phyloP scores from a whole-genome alignment of 2,329 filamentous ascomycete genomes.

The Epichloe coenophiala region DNA sequence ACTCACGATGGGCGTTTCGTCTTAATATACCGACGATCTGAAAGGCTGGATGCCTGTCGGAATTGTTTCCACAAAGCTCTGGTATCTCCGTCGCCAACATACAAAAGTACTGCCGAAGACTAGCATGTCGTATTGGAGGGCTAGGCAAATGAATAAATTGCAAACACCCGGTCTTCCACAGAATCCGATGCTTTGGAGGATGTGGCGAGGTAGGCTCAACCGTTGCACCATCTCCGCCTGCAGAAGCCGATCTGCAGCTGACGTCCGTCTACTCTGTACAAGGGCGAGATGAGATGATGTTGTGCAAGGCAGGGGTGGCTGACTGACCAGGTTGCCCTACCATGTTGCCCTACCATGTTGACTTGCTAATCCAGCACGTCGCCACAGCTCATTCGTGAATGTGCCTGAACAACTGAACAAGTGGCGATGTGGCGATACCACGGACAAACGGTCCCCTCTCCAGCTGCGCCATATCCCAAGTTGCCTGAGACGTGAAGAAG shows the following conservation, averaged over 20 bases:
- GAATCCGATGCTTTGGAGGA: not conserved
- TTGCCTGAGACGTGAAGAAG: not conserved
- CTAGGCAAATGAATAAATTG: not conserved
- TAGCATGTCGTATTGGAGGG: not conserved
- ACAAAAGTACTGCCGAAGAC: not conserved
- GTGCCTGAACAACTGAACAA: not conserved
- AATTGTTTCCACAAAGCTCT: not conserved
- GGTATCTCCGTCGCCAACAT: not conserved
- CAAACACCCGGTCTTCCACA: not conserved
- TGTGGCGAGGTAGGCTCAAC: not conserved
- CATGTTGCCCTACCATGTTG: too few relatives aligned
- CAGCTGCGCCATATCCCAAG: too few relatives aligned
- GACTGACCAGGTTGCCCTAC: not conserved
- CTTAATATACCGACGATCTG: not conserved
- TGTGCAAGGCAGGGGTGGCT: not conserved
- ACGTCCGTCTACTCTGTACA: not conserved
- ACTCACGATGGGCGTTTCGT: not conserved
- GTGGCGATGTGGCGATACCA: not conserved
- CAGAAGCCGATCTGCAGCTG: constrained; percentile 3
- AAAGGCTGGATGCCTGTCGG: not conserved
- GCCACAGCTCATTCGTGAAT: not conserved
- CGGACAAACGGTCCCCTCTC: not conserved
- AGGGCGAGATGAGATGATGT: not conserved
- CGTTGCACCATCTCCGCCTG: constrained; percentile 2
- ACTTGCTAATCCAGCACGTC: not conserved